These are phyloP conservation scores for Elongisporangium prolatum DNA, from an alignment of 352 stramenopile genomes.

Conservation along the genomic window DNA sequence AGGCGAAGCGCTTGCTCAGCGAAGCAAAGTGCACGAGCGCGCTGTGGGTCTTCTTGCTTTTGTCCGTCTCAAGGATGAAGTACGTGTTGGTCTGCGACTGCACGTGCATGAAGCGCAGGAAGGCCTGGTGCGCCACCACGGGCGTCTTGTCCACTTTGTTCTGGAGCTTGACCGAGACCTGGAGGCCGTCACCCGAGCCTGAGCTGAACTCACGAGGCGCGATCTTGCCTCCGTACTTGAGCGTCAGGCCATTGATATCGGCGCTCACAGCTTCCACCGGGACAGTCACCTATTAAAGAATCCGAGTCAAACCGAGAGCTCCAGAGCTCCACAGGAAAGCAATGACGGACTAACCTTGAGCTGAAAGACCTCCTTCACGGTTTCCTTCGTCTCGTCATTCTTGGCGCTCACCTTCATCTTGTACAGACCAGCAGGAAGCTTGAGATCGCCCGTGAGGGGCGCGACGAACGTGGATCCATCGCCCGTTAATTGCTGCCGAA, in stretches of 20 bases:
- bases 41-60: constrained; percentile 25
- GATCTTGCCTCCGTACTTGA: constrained; percentile 54
- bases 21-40: constrained; percentile 46
- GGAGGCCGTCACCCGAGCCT: constrained; percentile 45
- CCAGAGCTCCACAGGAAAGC: background rate
- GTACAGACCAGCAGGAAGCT: constrained; percentile 63
- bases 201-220: constrained; percentile 49
- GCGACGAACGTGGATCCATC: constrained; percentile 58
- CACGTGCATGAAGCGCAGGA: constrained; percentile 66
- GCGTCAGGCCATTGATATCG: constrained; percentile 43
- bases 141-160: constrained; percentile 46
- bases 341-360: constrained; percentile 32
- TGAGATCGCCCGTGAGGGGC: constrained; percentile 30
- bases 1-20: constrained; percentile 79
- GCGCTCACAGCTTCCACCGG: constrained; percentile 50
- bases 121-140: constrained; percentile 67
- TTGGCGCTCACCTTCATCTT: constrained; percentile 71
- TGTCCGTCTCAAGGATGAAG: constrained; percentile 61
- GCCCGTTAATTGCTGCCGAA: constrained; percentile 47
- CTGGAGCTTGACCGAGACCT: constrained; percentile 56
- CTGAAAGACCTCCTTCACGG: constrained; percentile 54
- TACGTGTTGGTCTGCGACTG: constrained; percentile 58
- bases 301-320: background rate
- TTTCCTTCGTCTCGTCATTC: constrained; percentile 34
- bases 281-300: constrained; percentile 40